Evolutionary conservation across 2,329 filamentous ascomycete genomes (phyloP), one percentile per base, ranked within the genome.

Genomic region (Neopestalotiopsis clavispora): DNA sequence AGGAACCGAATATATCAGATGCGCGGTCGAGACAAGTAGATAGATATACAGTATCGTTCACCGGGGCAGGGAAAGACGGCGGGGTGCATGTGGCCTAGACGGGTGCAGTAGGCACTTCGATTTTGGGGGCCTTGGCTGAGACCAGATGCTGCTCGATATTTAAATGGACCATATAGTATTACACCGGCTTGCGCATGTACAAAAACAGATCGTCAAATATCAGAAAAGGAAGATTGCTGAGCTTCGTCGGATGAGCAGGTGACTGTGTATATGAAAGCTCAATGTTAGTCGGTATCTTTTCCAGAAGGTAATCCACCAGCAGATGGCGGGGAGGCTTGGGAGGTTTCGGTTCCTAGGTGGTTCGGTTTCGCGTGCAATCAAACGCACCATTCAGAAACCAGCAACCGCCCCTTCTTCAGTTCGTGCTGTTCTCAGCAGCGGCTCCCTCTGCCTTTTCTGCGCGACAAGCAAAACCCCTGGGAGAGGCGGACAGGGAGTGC

Each of bases 121-220:
- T 5, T 17, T 38, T 38, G 58, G 38, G 17, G 45, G 45, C 20
- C n/a, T 52, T 9, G 45, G 45, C 45, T 17, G 45, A 52, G 45
- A 52, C 17, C 20, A 20, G 17, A n/a, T 23, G 28, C 45, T 45
- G 10, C 14, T 42, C 23, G 20, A 40, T 34, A 58, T 62, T 40
- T 71, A 61, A 66, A 32, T 7, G 63, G 59, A 9, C 71, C 68
- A 67, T 73, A 70, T 72, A 69, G 71, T 71, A 73, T 73, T 70
- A 67, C 70, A 73, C 70, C 72, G 72, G 70, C 70, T 42, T 52
- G 38, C 42, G n/a, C 62, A 65, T n/a, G 13, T 49, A 57, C 52
- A 58, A 20, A 63, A 45, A 28, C 45, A 20, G 38, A 61, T 67
- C 56, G 65, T 61, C 32, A 61, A 67, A 23, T 56, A 23, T 59